Evolutionary conservation across 2,329 filamentous ascomycete genomes (phyloP).

Genomic region (Penicillium sp.): DNA sequence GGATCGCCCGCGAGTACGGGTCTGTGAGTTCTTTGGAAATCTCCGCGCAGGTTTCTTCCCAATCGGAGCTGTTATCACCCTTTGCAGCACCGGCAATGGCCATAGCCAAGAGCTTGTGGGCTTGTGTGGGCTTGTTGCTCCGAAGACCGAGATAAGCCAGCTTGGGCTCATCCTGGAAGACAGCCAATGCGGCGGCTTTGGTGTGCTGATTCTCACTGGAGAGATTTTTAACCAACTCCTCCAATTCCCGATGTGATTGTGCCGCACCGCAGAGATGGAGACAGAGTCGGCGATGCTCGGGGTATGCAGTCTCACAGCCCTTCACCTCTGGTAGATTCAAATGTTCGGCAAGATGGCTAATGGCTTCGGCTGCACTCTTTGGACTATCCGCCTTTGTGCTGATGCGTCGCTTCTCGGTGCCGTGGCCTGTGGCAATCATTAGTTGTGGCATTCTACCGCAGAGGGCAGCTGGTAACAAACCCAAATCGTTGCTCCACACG

Average conservation of each 20-base stretch:
- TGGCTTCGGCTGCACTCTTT: constrained; percentile 37
- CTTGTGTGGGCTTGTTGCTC: constrained; percentile 53
- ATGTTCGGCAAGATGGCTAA: constrained; percentile 50
- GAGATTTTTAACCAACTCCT: constrained; percentile 51
- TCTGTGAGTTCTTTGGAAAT: constrained; percentile 62
- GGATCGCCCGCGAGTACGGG: constrained; percentile 60
- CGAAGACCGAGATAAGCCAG: constrained; percentile 58
- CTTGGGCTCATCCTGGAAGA: constrained; percentile 60
- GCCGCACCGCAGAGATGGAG: constrained; percentile 60
- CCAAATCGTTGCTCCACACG: constrained; percentile 59
- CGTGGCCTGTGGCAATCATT: constrained; percentile 29
- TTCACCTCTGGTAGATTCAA: constrained; percentile 54
- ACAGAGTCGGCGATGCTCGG: constrained; percentile 59
- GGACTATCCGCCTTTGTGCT: constrained; percentile 24
- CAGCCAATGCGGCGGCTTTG: constrained; percentile 61
- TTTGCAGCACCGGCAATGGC: constrained; percentile 48
- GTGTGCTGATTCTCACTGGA: constrained; percentile 56
- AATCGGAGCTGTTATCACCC: constrained; percentile 53
- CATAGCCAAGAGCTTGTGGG: constrained; percentile 57
- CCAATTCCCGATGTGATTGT: constrained; percentile 51
- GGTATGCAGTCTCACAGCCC: constrained; percentile 51
- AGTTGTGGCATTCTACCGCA: not conserved
- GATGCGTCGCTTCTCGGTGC: constrained; percentile 32
- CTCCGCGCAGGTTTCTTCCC: constrained; percentile 61
- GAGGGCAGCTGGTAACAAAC: constrained; percentile 29